Percentiles rank a stretch among this genome's conserved stretches.
phyloP scores from a whole-genome alignment of 1,284 basidiomycete genomes.

The Pterulicium gracile region DNA sequence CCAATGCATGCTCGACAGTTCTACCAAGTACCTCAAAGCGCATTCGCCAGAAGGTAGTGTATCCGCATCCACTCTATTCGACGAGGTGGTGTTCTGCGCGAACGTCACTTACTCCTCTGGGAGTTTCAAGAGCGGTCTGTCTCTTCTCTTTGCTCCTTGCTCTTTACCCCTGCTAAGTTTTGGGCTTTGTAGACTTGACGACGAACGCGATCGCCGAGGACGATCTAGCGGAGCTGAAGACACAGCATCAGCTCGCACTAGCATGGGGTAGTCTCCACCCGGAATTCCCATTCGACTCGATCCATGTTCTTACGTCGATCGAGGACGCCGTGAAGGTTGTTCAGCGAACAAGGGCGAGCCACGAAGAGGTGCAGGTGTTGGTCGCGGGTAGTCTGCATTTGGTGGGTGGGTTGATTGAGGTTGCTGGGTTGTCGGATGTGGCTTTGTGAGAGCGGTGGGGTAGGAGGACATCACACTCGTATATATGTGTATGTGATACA shows the following conservation, averaged over 20 bases:
- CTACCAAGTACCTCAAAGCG: conserved; percentile 32
- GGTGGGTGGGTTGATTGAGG: conserved; percentile 91
- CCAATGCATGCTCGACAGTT: conserved; percentile 40
- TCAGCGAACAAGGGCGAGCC: conserved; percentile 24
- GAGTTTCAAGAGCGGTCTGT: conserved; percentile 76
- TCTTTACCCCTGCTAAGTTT: conserved; percentile 6
- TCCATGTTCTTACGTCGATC: conserved; percentile 81
- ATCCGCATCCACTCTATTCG: conserved; percentile 48
- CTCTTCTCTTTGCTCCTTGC: conserved; percentile 4
- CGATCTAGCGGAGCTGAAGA: conserved; percentile 58
- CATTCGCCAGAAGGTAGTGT: conserved; percentile 28
- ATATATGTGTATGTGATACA: conserved; percentile 2
- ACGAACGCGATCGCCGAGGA: conserved; percentile 53
- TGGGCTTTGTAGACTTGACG: conserved; percentile 50
- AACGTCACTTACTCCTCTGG: conserved; percentile 93
- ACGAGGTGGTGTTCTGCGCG: conserved; percentile 87
- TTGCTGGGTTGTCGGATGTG: conserved; percentile 62
- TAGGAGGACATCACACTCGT: too few species aligned
- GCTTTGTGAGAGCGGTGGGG: too few species aligned
- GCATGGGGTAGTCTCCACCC: conserved; percentile 67
- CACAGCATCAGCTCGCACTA: conserved; percentile 66
- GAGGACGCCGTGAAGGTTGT: conserved; percentile 75
- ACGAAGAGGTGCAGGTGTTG: conserved; percentile 45
- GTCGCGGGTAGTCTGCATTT: conserved; percentile 92
- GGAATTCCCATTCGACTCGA: conserved; percentile 42